Percentiles rank a stretch among this genome's conserved stretches.
phyloP scores from a whole-genome alignment of 768 basidiomycete species.

The Crassisporium funariophilum region DNA sequence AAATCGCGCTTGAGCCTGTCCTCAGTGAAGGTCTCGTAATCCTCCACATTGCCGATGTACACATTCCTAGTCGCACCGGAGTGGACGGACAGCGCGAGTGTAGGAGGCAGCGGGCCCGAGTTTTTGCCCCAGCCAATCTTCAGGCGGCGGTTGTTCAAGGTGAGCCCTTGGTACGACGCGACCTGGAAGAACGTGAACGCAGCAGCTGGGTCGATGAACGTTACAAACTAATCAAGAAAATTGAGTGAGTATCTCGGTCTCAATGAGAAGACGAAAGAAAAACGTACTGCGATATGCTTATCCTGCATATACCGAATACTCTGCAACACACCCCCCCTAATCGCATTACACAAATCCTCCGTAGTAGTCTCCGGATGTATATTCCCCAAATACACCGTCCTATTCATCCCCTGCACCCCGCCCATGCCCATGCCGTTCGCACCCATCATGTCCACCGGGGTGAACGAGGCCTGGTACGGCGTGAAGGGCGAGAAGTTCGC shows the following conservation, averaged over 20 bases:
- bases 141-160: slow-evolving; percentile 88
- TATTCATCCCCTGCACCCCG: slow-evolving; percentile 65
- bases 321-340: slow-evolving; percentile 95
- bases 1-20: slow-evolving; percentile 93
- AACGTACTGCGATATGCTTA: slow-evolving; percentile 91
- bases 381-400: slow-evolving; percentile 95
- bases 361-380: slow-evolving; percentile 94
- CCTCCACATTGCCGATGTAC: slow-evolving; percentile 93
- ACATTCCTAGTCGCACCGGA: slow-evolving; percentile 95
- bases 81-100: slow-evolving; percentile 86
- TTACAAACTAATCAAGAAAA: slow-evolving; percentile 73
- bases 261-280: slow-evolving; percentile 4
- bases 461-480: slow-evolving; percentile 51
- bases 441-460: slow-evolving; percentile 45
- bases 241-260: background rate
- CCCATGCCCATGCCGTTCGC: slow-evolving; percentile 35
- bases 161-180: slow-evolving; percentile 86
- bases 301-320: slow-evolving; percentile 95
- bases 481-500: slow-evolving; percentile 48
- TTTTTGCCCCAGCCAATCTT: slow-evolving; percentile 99
- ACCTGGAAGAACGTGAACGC: slow-evolving; percentile 95
- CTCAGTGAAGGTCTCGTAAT: slow-evolving; percentile 90
- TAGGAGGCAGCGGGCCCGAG: slow-evolving; percentile 82
- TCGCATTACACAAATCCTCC: slow-evolving; percentile 95
- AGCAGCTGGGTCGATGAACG: slow-evolving; percentile 91